Percentiles rank a stretch among this genome's conserved stretches.
phyloP scores from a whole-genome alignment of 306 rosid genomes.

The Lathyrus sativus region DNA sequence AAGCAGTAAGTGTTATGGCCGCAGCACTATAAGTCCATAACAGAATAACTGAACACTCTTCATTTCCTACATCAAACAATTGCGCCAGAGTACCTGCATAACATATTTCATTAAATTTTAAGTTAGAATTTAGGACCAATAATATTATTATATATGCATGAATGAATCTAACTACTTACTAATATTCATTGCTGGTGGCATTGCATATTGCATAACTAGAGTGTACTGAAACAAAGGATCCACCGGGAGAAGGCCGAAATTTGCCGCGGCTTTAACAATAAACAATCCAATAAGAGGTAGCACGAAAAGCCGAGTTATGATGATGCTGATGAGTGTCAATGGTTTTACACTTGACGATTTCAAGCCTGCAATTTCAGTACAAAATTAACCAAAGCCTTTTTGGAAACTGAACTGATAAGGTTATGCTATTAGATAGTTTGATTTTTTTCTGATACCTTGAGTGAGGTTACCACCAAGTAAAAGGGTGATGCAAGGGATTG shows the following conservation, averaged over 20 bases:
- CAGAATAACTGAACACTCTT: slow-evolving; percentile 82
- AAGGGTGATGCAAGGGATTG: slow-evolving; percentile 86
- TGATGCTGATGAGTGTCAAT: slow-evolving; percentile 44
- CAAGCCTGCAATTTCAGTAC: slow-evolving; percentile 48
- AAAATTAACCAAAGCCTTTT: slow-evolving; percentile 18
- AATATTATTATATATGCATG: background rate
- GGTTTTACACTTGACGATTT: slow-evolving; percentile 57
- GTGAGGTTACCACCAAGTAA: slow-evolving; percentile 88
- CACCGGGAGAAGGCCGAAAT: slow-evolving; percentile 58
- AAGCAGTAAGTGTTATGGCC: slow-evolving; percentile 67
- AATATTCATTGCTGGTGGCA: slow-evolving; percentile 95
- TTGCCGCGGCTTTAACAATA: slow-evolving; percentile 57
- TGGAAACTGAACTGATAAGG: background rate
- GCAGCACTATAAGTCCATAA: slow-evolving; percentile 81
- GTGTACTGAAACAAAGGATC: slow-evolving; percentile 74
- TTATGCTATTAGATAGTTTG: background rate
- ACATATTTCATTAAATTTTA: slow-evolving; percentile 3
- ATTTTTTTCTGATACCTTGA: slow-evolving; percentile 50
- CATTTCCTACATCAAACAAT: slow-evolving; percentile 79
- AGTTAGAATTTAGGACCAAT: slow-evolving; percentile 14
- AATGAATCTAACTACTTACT: slow-evolving; percentile 45
- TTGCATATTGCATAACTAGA: slow-evolving; percentile 71
- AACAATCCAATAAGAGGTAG: slow-evolving; percentile 67
- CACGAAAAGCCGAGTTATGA: slow-evolving; percentile 44
- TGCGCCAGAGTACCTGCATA: slow-evolving; percentile 82